Conservation (phyloP, 2,329 filamentous ascomycete genomes). For the Trichoderma aggressivum region DNA sequence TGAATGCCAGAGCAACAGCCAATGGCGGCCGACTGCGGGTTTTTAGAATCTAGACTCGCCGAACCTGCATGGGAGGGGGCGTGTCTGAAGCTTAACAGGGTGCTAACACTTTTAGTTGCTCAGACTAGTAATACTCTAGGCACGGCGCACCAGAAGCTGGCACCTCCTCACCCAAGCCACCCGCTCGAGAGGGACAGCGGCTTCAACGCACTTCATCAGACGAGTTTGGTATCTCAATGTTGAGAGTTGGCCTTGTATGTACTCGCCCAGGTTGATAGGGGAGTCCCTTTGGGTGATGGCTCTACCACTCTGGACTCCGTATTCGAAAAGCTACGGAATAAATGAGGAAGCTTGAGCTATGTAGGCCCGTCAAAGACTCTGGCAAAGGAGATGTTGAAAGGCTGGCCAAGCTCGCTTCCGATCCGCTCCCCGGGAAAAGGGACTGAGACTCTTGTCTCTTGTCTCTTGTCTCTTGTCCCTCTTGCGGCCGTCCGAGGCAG, state of each 20-base stretch:
- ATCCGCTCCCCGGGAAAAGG: neutral
- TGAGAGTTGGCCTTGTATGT: neutral
- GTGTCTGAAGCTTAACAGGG: conserved; percentile 1
- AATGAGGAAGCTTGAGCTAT: neutral
- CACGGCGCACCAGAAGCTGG: neutral
- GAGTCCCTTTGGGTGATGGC: neutral
- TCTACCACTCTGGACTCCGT: too few species aligned
- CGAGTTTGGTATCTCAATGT: neutral
- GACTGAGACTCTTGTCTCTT: neutral
- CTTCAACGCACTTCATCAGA: neutral
- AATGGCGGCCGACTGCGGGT: neutral
- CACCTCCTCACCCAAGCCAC: neutral
- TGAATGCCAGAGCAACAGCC: neutral
- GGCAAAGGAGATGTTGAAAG: neutral
- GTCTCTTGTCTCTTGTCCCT: neutral
- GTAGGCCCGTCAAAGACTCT: neutral
- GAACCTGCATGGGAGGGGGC: conserved; percentile 7
- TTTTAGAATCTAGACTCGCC: conserved; percentile 17
- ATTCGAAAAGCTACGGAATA: neutral
- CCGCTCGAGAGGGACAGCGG: neutral
- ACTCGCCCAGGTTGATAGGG: neutral
- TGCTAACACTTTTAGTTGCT: neutral
- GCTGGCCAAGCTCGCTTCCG: neutral
- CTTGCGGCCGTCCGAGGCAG: neutral
- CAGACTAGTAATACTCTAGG: neutral